These are phyloP conservation scores for Candida maltosa DNA, from an alignment of 805 yeast species.

Conservation along the genomic window DNA sequence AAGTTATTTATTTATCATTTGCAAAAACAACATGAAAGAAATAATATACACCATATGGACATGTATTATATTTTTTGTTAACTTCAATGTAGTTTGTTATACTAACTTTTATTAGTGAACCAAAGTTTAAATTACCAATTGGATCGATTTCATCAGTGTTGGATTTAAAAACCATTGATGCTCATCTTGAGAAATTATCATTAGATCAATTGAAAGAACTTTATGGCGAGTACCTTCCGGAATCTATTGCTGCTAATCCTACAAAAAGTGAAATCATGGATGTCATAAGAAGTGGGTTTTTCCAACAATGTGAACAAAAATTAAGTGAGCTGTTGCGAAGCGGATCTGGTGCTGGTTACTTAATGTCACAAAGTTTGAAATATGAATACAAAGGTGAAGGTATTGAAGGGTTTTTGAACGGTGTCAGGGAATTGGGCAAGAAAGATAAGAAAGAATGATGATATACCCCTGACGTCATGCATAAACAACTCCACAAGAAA, in stretches of 20 bases:
- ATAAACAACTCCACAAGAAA: too few species aligned
- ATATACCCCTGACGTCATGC: too few species aligned
- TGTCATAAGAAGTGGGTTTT: conserved; percentile 48
- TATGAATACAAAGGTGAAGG: conserved; percentile 55
- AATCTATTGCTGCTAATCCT: conserved; percentile 26
- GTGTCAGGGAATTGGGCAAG: conserved; percentile 30
- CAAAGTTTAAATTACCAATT: conserved; percentile 21
- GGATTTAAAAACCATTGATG: conserved; percentile 24
- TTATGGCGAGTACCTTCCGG: conserved; percentile 40
- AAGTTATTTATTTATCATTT: not conserved
- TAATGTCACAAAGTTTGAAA: conserved; percentile 48
- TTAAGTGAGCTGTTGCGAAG: conserved; percentile 40
- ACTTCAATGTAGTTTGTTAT: too few species aligned
- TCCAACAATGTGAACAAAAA: conserved; percentile 38
- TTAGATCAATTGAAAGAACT: conserved; percentile 33
- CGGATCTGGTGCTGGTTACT: conserved; percentile 42
- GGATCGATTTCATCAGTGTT: conserved; percentile 31
- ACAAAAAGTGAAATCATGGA: conserved; percentile 35
- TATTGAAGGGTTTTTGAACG: conserved; percentile 45
- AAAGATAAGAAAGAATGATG: too few species aligned
- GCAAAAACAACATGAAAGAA: too few species aligned
- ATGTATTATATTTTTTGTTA: too few species aligned
- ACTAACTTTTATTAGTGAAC: not conserved
- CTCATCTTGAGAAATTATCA: conserved; percentile 27
- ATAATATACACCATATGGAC: not conserved